Evolutionary conservation across 305 asterid species (phyloP), one percentile per base, ranked within the genome.

Genomic region (Caryopteris hybrid): DNA sequence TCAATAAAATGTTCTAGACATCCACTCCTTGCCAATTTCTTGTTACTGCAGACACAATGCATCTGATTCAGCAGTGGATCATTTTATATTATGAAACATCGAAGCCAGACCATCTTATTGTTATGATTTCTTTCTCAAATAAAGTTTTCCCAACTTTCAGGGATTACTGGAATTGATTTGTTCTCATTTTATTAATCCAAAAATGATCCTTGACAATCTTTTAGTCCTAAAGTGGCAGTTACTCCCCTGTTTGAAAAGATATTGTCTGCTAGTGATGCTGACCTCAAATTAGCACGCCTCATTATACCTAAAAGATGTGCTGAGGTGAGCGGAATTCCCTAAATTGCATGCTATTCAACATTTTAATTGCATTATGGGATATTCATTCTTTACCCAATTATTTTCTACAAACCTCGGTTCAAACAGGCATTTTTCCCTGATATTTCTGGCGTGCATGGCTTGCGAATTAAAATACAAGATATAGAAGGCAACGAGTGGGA

Each of bases 401-500:
- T 45, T 34, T 16, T 48, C 56, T 69, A 36, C 47, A 43, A 20
- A 64, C 59, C 48, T 14, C 5, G 47, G 61, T 48, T 41, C 17
- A 43, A 73, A 61, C 84, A 88, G 94, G 79, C 80, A 48, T 83
- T 78, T 76, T 83, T 88, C 78, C 94, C 94, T 13, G 78, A 76
- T 66, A 73, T 88, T 54, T 75, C 83, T 52, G 85, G 79, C 60
- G 75, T 78, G 63, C 77, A 76, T 66, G 88, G 85, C 52, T 70
- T 81, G 69, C 82, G 68, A 25, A 70, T 88, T 60, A 83, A 71
- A 64, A 74, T 88, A 57, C 87, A 76, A 68, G 96, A 88, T 58
- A 80, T 78, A 23, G 94, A 88, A 69, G 91, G 91, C 72, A 83
- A 62, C 43, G 88, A 75, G 46, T 86, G 89, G 94, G 86, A 84